Conservation (phyloP, 306 rosid species). For the Castanospermum australe region DNA sequence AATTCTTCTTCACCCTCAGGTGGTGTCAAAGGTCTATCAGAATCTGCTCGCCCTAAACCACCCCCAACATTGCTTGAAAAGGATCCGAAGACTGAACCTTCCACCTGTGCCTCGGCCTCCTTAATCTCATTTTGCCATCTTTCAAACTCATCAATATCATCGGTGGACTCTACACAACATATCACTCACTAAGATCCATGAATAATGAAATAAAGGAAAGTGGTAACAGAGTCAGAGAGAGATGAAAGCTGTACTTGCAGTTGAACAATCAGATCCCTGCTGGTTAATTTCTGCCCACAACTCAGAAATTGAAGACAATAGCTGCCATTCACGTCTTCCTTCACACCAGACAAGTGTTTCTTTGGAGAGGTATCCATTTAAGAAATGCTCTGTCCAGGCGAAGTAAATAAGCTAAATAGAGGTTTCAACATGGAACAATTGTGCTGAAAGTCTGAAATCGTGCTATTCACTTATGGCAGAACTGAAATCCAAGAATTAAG, state of each 20-base stretch:
- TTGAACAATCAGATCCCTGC: slow-evolving; percentile 35
- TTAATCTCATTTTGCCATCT: slow-evolving; percentile 77
- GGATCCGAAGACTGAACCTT: slow-evolving; percentile 33
- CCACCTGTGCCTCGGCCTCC: slow-evolving; percentile 59
- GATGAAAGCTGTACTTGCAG: slow-evolving; percentile 42
- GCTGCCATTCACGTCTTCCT: slow-evolving; percentile 88
- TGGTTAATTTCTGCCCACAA: slow-evolving; percentile 44
- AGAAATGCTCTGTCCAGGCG: slow-evolving; percentile 78
- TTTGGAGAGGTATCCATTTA: slow-evolving; percentile 68
- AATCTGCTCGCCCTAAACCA: slow-evolving; percentile 39
- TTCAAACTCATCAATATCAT: slow-evolving; percentile 63
- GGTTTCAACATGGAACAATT: slow-evolving; percentile 45
- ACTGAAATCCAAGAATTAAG: slow-evolving; percentile 49
- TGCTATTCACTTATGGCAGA: slow-evolving; percentile 48
- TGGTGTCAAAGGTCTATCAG: slow-evolving; percentile 82
- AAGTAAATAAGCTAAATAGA: slow-evolving; percentile 49
- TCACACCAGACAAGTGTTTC: slow-evolving; percentile 79
- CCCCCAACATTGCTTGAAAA: slow-evolving; percentile 20
- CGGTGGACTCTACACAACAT: slow-evolving; percentile 46
- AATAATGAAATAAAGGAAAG: neutral
- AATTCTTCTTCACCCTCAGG: slow-evolving; percentile 97
- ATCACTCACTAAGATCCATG: slow-evolving; percentile 23
- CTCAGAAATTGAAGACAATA: slow-evolving; percentile 68
- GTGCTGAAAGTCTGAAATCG: slow-evolving; percentile 46
- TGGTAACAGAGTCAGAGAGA: neutral